Evolutionary conservation across 2,329 filamentous ascomycete genomes (phyloP), one percentile per base, ranked within the genome.

Genomic region (Mollisia scopiformis): DNA sequence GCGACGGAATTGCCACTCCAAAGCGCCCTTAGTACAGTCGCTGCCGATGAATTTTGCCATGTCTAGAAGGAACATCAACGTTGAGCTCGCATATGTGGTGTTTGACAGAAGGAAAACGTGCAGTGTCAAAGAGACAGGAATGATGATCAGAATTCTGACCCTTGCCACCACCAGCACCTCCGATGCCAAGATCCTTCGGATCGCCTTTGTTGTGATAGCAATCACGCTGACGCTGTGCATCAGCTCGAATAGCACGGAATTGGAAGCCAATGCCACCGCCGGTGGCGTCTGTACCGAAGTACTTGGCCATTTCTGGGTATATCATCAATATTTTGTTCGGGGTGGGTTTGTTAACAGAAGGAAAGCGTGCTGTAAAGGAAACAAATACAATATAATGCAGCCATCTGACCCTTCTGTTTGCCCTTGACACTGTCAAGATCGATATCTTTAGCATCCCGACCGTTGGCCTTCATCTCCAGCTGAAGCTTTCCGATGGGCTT

Each of bases 261-360:
- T 87, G 84, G 70, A 84, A 88, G 65, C 82, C 79, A n/a, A 88
- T 80, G 8, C 85, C 85, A 21, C 79, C 79, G 0, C 77, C 70
- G 0, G 84, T 88, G 3, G 82, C 85, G 59, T 85, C 83, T 1
- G n/a, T 58, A 27, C 84, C 85, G 64, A 85, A 88, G 72, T 83
- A 82, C 62, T 80, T 83, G 62, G 82, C 80, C 54, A 88, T 86
- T 46, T 85, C 85, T 88, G 46, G 37, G 41, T 64, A 52, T 11
- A n/a, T 19, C n/a, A 41, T 67, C 53, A 70, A 65, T 54, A 58
- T 52, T 13, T 23, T 28, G 23, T 16, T 51, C 61, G 56, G 56
- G 21, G 30, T 16, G 13, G 35, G 55, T 33, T 21, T 25, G 28
- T 37, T 55, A 8, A 31, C 16, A n/a, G 37, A 55, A 30, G 35